Evolutionary conservation across 2,329 filamentous ascomycete species (phyloP).

Genomic region (Penicillium sp.): DNA sequence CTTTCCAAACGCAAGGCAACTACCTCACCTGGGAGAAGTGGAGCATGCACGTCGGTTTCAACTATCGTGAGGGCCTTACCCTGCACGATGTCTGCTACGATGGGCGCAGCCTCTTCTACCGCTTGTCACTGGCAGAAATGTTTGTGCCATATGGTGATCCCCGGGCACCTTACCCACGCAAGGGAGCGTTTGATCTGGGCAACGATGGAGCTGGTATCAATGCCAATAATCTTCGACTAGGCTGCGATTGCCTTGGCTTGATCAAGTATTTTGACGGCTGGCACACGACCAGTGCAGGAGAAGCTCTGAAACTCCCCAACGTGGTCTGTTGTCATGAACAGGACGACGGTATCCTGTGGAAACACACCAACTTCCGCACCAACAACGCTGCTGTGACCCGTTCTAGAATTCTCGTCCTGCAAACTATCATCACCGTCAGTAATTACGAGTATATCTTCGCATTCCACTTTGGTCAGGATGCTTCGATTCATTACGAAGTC

Average conservation of each 20-base stretch:
- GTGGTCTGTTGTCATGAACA: constrained; percentile 45
- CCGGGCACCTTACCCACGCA: constrained; percentile 42
- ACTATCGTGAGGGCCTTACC: constrained; percentile 46
- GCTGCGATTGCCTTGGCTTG: constrained; percentile 46
- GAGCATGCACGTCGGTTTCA: constrained; percentile 45
- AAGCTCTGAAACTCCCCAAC: constrained; percentile 41
- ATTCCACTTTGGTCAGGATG: constrained; percentile 44
- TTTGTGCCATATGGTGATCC: constrained; percentile 47
- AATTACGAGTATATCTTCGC: constrained; percentile 49
- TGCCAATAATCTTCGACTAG: constrained; percentile 43
- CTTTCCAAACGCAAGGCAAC: constrained; percentile 33
- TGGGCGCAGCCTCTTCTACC: constrained; percentile 42
- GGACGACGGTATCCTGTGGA: constrained; percentile 42
- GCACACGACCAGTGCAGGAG: constrained; percentile 35
- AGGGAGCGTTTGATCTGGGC: constrained; percentile 47
- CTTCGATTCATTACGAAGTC: constrained; percentile 42
- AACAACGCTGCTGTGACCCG: constrained; percentile 35
- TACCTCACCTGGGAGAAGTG: constrained; percentile 45
- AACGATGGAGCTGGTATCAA: constrained; percentile 44
- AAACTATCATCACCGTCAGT: constrained; percentile 43
- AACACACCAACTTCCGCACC: constrained; percentile 42
- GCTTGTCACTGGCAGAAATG: constrained; percentile 45
- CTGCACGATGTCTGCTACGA: constrained; percentile 44
- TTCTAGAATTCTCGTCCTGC: constrained; percentile 36
- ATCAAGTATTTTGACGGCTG: constrained; percentile 47